Percentiles rank a stretch among this genome's conserved stretches.
These are phyloP conservation scores for Gnomoniopsis sp. DNA, from an alignment of 2,329 filamentous ascomycete genomes.

Conservation along the genomic window DNA sequence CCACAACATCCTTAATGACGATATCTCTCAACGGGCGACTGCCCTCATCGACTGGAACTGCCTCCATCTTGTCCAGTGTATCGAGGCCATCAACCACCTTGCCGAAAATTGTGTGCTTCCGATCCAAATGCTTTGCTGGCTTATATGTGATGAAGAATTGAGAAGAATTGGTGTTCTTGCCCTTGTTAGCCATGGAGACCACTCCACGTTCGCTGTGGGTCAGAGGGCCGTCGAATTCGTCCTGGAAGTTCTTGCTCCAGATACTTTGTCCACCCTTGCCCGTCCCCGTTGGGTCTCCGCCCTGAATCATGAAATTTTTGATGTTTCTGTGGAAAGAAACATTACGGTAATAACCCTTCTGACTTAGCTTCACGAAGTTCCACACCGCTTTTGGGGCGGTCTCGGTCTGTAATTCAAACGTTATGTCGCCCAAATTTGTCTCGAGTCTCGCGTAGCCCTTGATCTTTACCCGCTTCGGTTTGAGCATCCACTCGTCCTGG, in stretches of 20 bases:
- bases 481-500: conserved; percentile 96
- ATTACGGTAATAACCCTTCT: conserved; percentile 84
- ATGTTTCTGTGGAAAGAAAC: conserved; percentile 92
- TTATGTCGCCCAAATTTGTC: conserved; percentile 81
- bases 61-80: conserved; percentile 73
- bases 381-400: conserved; percentile 90
- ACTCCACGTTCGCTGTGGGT: conserved; percentile 80
- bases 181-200: conserved; percentile 96
- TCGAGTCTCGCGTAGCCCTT: conserved; percentile 90
- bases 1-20: conserved; percentile 73
- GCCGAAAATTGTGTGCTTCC: conserved; percentile 97
- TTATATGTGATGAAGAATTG: conserved; percentile 96
- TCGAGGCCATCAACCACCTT: conserved; percentile 74
- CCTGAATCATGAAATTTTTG: conserved; percentile 95
- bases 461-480: conserved; percentile 80
- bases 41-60: conserved; percentile 68
- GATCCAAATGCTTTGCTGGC: conserved; percentile 78
- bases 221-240: conserved; percentile 87
- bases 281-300: conserved; percentile 89
- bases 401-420: conserved; percentile 86
- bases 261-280: conserved; percentile 86
- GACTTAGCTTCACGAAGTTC: conserved; percentile 88
- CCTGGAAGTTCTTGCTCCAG: conserved; percentile 92
- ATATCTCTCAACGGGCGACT: conserved; percentile 77
- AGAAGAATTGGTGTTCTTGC: conserved; percentile 93